phyloP scores from a whole-genome alignment of 768 basidiomycete genomes.

The Leccinum fibrillosum region DNA sequence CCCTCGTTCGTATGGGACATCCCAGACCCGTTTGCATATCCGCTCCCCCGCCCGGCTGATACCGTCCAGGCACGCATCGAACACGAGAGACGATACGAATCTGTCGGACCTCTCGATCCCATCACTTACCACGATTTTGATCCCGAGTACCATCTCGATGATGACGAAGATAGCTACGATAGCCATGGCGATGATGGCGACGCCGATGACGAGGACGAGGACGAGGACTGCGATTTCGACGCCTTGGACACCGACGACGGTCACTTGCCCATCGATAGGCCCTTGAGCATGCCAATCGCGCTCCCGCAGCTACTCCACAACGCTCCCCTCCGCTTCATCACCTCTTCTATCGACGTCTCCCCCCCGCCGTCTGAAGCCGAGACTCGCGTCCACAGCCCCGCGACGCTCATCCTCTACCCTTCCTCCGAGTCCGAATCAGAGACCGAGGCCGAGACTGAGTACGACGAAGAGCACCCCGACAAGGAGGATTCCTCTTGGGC shows the following conservation, averaged over 20 bases:
- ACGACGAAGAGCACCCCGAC: neutral
- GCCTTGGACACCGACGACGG: neutral
- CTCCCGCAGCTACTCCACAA: slow-evolving; percentile 4
- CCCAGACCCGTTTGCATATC: slow-evolving; percentile 12
- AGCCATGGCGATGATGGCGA: neutral
- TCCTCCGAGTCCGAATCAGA: neutral
- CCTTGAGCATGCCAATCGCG: neutral
- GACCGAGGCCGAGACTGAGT: neutral
- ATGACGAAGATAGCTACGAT: neutral
- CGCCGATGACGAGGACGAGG: neutral
- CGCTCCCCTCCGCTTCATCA: neutral
- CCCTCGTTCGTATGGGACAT: slow-evolving; percentile 17
- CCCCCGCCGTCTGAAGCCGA: neutral
- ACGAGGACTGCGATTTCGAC: neutral
- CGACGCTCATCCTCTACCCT: neutral
- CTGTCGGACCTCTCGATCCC: neutral
- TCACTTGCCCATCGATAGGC: neutral
- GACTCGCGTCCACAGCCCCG: neutral
- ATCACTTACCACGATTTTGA: neutral
- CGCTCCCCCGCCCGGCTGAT: neutral
- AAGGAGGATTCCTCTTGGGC: neutral
- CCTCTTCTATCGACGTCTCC: neutral
- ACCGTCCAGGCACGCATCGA: neutral
- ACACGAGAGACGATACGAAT: neutral
- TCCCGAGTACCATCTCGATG: neutral